Evolutionary conservation across 2,329 filamentous ascomycete species (phyloP), one percentile per base, ranked within the genome.

Genomic region (Pseudogymnoascus sp.): DNA sequence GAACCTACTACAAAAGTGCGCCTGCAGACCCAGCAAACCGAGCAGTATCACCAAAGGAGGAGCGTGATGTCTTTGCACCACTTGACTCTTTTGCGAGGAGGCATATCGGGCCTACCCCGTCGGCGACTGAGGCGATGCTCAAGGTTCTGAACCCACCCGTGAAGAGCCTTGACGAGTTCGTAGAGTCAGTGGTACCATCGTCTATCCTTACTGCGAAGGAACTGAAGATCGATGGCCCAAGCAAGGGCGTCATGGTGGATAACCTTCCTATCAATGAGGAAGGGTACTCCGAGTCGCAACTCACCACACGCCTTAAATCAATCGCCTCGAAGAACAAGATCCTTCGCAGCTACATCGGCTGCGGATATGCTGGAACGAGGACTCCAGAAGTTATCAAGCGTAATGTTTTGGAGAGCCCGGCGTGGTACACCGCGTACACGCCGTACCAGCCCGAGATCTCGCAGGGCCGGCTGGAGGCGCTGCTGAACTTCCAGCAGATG

Each of bases 381-480:
- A 88, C 90, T 0, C 93, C 93, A 4, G 85, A 91, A 62, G 93
- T 97, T 63, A 96, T 97, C 74, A 91, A 95, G 80, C 84, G 93
- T 68, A 97, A 97, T 73, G 83, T 97, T 4, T 79, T 97, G 63
- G 92, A 97, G 80, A 93, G 89, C 74, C 93, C 93, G 4, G 92
- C 88, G 8, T 97, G 93, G 93, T 97, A 97, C 75, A 97, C 93
- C 41, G n/a, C n/a, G n/a, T 97, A 97, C 76, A 97, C 93, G 0
- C 93, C 93, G 14, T 97, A 97, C 77, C 93, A 97, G 78, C 89
- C 93, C 2, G 93, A 97, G 78, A 96, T 97, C n/a, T n/a, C n/a
- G n/a, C n/a, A n/a, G n/a, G 93, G 93, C 37, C 87, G 93, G 62
- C 78, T 97, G 65, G 91, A 97, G 80, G 96, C 91, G 5, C 80